Base-by-base conservation (phyloP, 164 flowering plant genomes). In the Berberis vulgaris region DNA sequence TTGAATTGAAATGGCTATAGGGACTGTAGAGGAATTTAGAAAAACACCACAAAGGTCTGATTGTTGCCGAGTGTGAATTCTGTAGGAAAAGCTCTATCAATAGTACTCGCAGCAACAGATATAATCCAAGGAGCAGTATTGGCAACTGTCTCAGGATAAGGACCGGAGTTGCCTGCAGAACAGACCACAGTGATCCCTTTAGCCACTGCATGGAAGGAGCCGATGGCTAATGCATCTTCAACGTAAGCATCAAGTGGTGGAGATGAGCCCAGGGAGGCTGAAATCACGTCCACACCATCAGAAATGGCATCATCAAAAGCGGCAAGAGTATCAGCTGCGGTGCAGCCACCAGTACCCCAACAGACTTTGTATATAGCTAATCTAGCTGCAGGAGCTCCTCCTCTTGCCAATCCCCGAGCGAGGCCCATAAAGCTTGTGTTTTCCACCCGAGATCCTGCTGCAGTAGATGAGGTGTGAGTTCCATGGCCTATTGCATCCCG, bases 291-390 rank as follows among this genome's bases (percentile, higher is more conserved):
- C 2, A 74, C 77, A 10, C 77, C 72, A 60, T 74, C 77, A 13
- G 60, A 52, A 39, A 74, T 71, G 65, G 74, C 77, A 42, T 61
- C 65, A 45, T 75, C 78, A 59, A 75, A 61, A 41, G 78, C 74
- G 43, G 53, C 59, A 4, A 75, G 61, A 7, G 71, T 26, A 45
- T 71, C 68, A 13, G 74, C 77, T 7, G 50, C 54, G 5, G 58
- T 1, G 44, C 60, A 45, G 41, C 52, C 43, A 6, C 26, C 64
- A 5, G 7, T 10, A n/a, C 45, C 50, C 71, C 77, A 55, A 60
- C 69, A 55, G 6, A 52, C 61, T 65, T 74, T 71, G 65, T 75
- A 75, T 26, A 26, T 26, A 26, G 26, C 26, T 26, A 26, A 26
- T 26, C 26, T 26, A 26, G 26, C 26, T 26, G 26, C 26, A 26